These are phyloP conservation scores for Plasmodium ovale DNA, from an alignment of 169 alveolate genomes.

Conservation along the genomic window DNA sequence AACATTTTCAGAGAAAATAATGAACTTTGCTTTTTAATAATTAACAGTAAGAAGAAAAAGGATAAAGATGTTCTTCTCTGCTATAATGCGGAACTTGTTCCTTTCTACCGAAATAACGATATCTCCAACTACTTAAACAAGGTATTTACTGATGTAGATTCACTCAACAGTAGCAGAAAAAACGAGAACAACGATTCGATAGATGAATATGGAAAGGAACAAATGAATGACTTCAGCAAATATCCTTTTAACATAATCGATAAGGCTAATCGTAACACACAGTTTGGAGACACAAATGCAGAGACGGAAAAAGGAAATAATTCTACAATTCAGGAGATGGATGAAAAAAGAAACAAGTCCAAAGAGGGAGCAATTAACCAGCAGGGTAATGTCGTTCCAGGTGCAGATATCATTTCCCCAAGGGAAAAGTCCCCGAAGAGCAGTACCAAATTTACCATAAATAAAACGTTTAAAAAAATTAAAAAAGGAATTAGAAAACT, in stretches of 20 bases:
- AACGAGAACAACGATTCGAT: background rate
- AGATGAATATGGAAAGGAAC: slow-evolving; percentile 9
- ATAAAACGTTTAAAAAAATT: background rate
- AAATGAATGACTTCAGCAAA: background rate
- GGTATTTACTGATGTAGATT: slow-evolving; percentile 7
- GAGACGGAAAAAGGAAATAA: no score
- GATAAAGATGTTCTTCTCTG: slow-evolving; percentile 31
- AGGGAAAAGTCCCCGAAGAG: background rate
- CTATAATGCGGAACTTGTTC: slow-evolving; percentile 49
- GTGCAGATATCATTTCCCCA: background rate
- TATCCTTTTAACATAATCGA: slow-evolving; percentile 44
- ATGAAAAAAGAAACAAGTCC: background rate
- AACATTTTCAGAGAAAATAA: slow-evolving; percentile 66
- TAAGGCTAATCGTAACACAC: background rate
- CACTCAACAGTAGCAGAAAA: background rate
- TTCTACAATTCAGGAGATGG: background rate
- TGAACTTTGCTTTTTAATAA: slow-evolving; percentile 55
- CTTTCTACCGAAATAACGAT: slow-evolving; percentile 53
- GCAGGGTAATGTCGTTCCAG: background rate
- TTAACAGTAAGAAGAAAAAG: background rate
- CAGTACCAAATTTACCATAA: background rate
- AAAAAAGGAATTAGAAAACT: slow-evolving; percentile 17
- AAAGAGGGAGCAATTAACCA: background rate
- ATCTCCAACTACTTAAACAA: slow-evolving; percentile 26
- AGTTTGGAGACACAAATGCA: background rate